phyloP scores from a whole-genome alignment of 2,329 filamentous ascomycete genomes.

The Fusarium metavorans region DNA sequence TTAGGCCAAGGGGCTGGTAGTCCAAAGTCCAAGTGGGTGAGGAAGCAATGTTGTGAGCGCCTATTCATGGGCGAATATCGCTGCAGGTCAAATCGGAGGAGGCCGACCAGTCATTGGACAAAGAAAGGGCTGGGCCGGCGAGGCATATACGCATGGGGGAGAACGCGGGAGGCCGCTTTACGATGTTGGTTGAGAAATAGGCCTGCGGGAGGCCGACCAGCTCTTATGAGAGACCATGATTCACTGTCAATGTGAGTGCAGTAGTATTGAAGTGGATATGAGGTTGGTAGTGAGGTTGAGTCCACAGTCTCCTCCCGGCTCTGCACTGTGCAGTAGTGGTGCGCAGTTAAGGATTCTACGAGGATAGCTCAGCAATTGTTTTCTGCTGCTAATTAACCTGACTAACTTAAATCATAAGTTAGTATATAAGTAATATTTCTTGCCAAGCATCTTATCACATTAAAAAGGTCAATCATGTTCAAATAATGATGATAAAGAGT shows the following conservation, averaged over 20 bases:
- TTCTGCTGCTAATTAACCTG: background rate
- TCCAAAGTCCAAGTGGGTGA: background rate
- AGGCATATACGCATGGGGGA: background rate
- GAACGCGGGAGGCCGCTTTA: background rate
- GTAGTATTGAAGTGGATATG: background rate
- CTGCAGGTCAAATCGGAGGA: constrained; percentile 12
- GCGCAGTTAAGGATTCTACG: background rate
- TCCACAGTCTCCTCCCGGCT: background rate
- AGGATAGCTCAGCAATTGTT: background rate
- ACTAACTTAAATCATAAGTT: background rate
- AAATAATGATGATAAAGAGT: background rate
- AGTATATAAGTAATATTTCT: background rate
- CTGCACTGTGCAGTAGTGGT: background rate
- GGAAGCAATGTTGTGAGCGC: background rate
- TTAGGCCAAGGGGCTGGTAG: background rate
- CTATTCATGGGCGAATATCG: background rate
- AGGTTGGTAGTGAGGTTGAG: background rate
- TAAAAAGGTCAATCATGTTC: background rate
- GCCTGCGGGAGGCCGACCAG: constrained; percentile 4
- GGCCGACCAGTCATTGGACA: background rate
- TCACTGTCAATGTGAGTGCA: constrained; percentile 11
- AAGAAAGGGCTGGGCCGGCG: background rate
- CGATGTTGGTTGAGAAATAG: background rate
- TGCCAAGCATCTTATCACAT: fast-evolving
- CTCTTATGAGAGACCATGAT: constrained; percentile 12